These are phyloP conservation scores for Dendrobium catenatum DNA, from an alignment of 106 monocot genomes.

Conservation along the genomic window DNA sequence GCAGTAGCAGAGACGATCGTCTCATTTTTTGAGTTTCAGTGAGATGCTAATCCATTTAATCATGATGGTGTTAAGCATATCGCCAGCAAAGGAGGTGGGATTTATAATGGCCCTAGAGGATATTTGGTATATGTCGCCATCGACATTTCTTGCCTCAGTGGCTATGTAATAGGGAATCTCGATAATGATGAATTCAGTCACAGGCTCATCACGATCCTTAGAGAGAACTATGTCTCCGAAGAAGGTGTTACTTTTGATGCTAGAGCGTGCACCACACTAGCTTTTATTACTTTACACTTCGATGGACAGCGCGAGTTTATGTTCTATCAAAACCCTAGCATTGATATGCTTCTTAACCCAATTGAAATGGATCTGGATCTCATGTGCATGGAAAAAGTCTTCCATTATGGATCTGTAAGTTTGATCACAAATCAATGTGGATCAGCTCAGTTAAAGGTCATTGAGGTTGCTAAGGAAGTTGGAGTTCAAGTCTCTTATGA, in stretches of 20 bases:
- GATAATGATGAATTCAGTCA: too few relatives aligned
- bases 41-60: constrained; percentile 10
- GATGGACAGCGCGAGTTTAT: too few relatives aligned
- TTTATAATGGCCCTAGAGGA: constrained; percentile 12
- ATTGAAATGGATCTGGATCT: constrained; percentile 30
- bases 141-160: constrained; percentile 20
- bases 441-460: constrained; percentile 36
- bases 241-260: too few relatives aligned
- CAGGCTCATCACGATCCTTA: too few relatives aligned
- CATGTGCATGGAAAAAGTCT: constrained; percentile 39
- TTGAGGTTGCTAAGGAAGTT: constrained; percentile 35
- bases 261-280: too few relatives aligned
- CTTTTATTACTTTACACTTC: too few relatives aligned
- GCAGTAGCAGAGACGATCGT: too few relatives aligned
- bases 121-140: constrained; percentile 15
- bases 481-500: constrained; percentile 42
- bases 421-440: constrained; percentile 49
- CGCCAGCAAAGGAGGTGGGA: constrained; percentile 7
- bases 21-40: too few relatives aligned
- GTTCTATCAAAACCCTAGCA: too few relatives aligned
- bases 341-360: too few relatives aligned
- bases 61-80: constrained; percentile 9
- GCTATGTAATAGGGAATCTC: constrained; percentile 40
- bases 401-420: constrained; percentile 49
- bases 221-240: too few relatives aligned